These are phyloP conservation scores for Psilocybe sp. DNA, from an alignment of 768 basidiomycete species.

Conservation along the genomic window DNA sequence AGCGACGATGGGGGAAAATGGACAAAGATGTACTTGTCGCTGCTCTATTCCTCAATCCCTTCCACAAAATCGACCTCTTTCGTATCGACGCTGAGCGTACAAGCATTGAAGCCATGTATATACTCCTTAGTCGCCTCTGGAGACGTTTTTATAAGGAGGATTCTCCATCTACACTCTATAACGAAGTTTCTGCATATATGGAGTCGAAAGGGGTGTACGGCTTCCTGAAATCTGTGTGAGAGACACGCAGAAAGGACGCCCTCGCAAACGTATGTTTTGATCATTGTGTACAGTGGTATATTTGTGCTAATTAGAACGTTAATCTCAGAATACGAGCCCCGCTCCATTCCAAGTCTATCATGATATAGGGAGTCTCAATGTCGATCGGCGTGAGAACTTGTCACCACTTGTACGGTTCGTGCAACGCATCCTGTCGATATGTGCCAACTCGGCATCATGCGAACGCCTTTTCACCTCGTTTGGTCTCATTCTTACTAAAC, in stretches of 20 bases:
- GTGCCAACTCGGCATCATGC: constrained; percentile 19
- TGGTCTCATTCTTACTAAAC: constrained; percentile 19
- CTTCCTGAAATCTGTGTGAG: not conserved
- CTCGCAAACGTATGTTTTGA: not conserved
- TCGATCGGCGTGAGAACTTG: not conserved
- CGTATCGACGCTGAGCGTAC: not conserved
- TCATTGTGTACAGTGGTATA: not conserved
- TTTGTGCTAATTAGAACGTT: not conserved
- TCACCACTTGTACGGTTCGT: constrained; percentile 7
- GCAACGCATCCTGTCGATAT: constrained; percentile 13
- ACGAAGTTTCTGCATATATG: constrained; percentile 1
- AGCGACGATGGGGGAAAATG: constrained; percentile 27
- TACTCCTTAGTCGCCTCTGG: constrained; percentile 2
- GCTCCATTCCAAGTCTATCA: constrained; percentile 3
- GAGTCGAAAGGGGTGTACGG: not conserved
- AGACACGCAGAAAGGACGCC: not conserved
- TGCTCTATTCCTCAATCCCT: constrained; percentile 32
- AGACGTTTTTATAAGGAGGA: not conserved
- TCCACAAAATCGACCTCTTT: constrained; percentile 4
- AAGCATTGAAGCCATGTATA: constrained; percentile 2
- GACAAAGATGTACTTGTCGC: constrained; percentile 35
- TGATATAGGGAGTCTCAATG: not conserved
- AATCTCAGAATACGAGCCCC: constrained; percentile 1
- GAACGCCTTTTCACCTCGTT: constrained; percentile 20
- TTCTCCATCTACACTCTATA: not conserved